Evolutionary conservation across 768 basidiomycete genomes (phyloP).

Genomic region (Leccinum boreale): DNA sequence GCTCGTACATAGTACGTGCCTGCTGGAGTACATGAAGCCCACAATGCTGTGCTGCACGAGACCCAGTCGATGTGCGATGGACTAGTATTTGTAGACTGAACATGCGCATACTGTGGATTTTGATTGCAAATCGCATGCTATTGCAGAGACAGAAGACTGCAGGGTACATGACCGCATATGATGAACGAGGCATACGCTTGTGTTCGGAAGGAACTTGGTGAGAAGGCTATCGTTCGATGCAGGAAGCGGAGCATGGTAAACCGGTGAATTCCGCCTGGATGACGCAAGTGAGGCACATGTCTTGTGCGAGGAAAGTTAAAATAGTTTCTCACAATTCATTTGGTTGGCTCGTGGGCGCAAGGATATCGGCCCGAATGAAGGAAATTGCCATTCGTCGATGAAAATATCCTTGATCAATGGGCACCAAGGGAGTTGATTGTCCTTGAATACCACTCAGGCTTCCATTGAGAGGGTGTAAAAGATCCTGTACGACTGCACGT

Average conservation of each 20-base stretch:
- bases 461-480: background rate
- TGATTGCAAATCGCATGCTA: slow-evolving; percentile 19
- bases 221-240: slow-evolving; percentile 12
- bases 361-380: slow-evolving; percentile 2
- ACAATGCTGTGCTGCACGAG: background rate
- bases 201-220: slow-evolving; percentile 24
- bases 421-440: background rate
- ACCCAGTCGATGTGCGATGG: slow-evolving; percentile 1
- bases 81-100: background rate
- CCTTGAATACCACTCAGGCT: background rate
- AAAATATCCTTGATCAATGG: slow-evolving; percentile 11
- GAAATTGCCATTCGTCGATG: background rate
- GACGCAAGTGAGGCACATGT: slow-evolving; percentile 9
- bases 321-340: background rate
- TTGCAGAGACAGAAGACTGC: slow-evolving; percentile 3
- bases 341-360: background rate
- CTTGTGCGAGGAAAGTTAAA: background rate
- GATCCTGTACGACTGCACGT: background rate
- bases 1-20: background rate
- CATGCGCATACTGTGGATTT: slow-evolving; percentile 5
- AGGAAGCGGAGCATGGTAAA: slow-evolving; percentile 8
- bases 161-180: slow-evolving; percentile 6
- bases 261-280: slow-evolving; percentile 7
- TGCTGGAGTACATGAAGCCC: background rate
- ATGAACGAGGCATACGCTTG: slow-evolving; percentile 12